Conservation (phyloP, 768 basidiomycete genomes). For the Kwoniella mangroviensis region DNA sequence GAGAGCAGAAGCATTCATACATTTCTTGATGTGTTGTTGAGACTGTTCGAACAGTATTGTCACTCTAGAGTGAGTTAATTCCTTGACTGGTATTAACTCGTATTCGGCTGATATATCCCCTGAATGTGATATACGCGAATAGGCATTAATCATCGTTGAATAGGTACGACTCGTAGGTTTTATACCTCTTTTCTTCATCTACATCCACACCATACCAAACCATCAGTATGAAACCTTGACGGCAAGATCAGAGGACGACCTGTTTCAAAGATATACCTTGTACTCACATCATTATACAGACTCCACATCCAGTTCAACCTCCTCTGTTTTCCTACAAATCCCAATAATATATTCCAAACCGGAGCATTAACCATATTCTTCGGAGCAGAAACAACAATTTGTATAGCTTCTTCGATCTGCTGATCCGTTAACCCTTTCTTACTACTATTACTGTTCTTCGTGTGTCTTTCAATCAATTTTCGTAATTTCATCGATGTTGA, state of each 20-base stretch:
- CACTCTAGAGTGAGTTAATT: slow-evolving; percentile 36
- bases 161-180: slow-evolving; percentile 48
- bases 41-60: slow-evolving; percentile 33
- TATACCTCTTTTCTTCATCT: slow-evolving; percentile 58
- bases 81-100: slow-evolving; percentile 12
- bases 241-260: no score
- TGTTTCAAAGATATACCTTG: background rate
- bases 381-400: slow-evolving; percentile 31
- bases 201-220: background rate
- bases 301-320: slow-evolving; percentile 50
- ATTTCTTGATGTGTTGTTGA: slow-evolving; percentile 10
- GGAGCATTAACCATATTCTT: slow-evolving; percentile 40
- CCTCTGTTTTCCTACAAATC: slow-evolving; percentile 39
- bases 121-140: slow-evolving; percentile 30
- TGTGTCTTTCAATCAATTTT: slow-evolving; percentile 18
- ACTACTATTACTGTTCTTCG: background rate
- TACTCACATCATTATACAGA: slow-evolving; percentile 53
- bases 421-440: slow-evolving; percentile 5
- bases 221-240: background rate
- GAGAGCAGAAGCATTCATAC: slow-evolving; percentile 3
- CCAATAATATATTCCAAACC: slow-evolving; percentile 51
- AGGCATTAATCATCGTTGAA: slow-evolving; percentile 47
- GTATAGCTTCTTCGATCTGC: slow-evolving; percentile 25
- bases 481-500: slow-evolving; percentile 11
- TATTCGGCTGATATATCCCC: slow-evolving; percentile 1